These are phyloP conservation scores for Lasiodiplodia sp. DNA, from an alignment of 2,329 filamentous ascomycete genomes.

Conservation along the genomic window DNA sequence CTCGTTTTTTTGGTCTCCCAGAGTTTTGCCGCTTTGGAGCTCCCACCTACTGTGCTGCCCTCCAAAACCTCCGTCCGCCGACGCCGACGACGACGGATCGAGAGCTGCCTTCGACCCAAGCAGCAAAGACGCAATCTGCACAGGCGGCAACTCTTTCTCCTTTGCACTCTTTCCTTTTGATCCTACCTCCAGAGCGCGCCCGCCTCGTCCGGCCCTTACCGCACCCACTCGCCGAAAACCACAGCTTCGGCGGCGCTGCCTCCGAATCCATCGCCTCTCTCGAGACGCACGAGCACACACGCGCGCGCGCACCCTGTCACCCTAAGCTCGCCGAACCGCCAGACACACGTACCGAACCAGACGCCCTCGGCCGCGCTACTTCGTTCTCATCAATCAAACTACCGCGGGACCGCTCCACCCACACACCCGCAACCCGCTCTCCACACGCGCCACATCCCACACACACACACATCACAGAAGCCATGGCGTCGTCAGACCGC, in stretches of 20 bases:
- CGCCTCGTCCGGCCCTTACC: neutral
- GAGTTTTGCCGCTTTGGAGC: neutral
- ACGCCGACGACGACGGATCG: neutral
- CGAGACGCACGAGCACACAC: neutral
- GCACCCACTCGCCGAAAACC: neutral
- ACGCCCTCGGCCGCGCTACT: too few relatives aligned
- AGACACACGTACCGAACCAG: neutral
- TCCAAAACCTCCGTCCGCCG: neutral
- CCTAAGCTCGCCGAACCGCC: neutral
- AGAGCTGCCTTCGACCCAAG: neutral
- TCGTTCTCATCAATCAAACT: too few relatives aligned
- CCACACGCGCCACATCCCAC: neutral
- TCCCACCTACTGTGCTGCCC: neutral
- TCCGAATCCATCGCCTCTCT: neutral
- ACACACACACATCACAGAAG: neutral
- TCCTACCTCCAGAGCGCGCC: neutral
- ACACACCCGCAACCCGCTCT: too few relatives aligned
- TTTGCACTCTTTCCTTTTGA: neutral
- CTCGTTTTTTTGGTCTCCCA: neutral
- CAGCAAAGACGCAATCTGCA: neutral
- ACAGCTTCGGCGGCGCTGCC: neutral
- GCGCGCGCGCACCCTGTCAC: neutral
- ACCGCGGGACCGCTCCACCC: neutral
- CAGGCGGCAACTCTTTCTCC: neutral
- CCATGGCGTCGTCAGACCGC: conserved; percentile 16